Percentiles rank a stretch among this genome's conserved stretches.
phyloP scores from a whole-genome alignment of 139 green algal species.

The Chlorella sorokiniana region DNA sequence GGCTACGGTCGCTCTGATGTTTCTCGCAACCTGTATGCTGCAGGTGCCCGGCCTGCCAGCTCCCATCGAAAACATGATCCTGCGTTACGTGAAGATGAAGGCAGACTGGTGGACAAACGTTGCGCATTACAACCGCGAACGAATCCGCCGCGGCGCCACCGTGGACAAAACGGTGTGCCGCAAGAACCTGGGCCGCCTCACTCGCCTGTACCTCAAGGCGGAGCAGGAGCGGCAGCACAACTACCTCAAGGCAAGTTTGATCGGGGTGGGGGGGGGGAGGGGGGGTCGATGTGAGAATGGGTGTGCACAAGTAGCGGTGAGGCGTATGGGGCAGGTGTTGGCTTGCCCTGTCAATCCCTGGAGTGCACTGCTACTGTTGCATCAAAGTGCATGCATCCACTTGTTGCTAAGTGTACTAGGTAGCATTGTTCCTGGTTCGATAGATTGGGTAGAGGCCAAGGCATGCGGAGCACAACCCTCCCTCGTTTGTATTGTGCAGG shows the following conservation, averaged over 20 bases:
- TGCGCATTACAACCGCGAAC: conserved; percentile 99
- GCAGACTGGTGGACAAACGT: conserved; percentile 99
- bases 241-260: conserved; percentile 92
- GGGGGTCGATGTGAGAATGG: too few relatives aligned
- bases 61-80: conserved; percentile 99
- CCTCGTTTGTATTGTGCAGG: conserved; percentile 33
- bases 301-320: background rate
- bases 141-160: conserved; percentile 96
- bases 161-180: conserved; percentile 99
- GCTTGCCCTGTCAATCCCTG: too few relatives aligned
- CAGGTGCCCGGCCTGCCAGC: conserved; percentile 93
- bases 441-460: too few relatives aligned
- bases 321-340: background rate
- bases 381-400: too few relatives aligned
- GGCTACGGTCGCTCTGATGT: background rate
- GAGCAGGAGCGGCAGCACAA: conserved; percentile 99
- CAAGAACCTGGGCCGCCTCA: conserved; percentile 99
- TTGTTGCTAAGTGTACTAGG: too few relatives aligned
- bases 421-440: too few relatives aligned
- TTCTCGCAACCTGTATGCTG: too few relatives aligned
- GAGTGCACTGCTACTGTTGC: too few relatives aligned
- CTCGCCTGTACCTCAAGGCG: conserved; percentile 97
- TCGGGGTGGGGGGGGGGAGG: conserved; percentile 1
- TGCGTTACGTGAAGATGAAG: conserved; percentile 99
- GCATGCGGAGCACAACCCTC: too few relatives aligned